A percentile compares a stretch with the other conserved stretches of the same genome.
Conservation (phyloP, 2,329 filamentous ascomycete species). For the Fusarium nisikadoi region DNA sequence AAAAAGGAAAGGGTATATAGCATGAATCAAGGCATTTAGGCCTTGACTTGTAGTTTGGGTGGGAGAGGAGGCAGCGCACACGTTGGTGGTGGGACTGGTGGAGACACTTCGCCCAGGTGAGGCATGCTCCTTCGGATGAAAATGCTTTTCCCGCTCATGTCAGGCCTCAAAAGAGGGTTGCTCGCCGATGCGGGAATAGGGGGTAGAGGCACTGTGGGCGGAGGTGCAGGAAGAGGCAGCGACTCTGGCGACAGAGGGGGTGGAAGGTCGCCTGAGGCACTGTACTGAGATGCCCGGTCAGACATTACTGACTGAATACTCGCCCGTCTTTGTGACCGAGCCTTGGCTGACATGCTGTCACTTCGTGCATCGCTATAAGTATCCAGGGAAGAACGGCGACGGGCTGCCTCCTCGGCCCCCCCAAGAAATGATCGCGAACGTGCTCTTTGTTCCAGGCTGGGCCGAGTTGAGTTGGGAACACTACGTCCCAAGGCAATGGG, state of each 20-base stretch:
- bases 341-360: constrained; percentile 34
- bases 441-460: constrained; percentile 29
- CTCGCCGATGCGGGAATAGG: constrained; percentile 46
- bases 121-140: constrained; percentile 61
- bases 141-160: constrained; percentile 38
- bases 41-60: constrained; percentile 34
- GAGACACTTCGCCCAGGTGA: constrained; percentile 61
- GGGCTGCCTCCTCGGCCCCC: constrained; percentile 27
- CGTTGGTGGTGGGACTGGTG: constrained; percentile 65
- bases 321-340: constrained; percentile 42
- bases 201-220: constrained; percentile 47
- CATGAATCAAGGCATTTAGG: constrained; percentile 13
- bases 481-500: constrained; percentile 18
- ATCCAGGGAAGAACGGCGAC: constrained; percentile 50
- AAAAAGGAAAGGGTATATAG: constrained; percentile 21
- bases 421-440: constrained; percentile 37
- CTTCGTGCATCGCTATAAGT: constrained; percentile 39
- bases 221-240: constrained; percentile 44
- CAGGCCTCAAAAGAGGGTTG: constrained; percentile 35
- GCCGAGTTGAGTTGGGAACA: constrained; percentile 20
- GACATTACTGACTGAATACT: constrained; percentile 46
- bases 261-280: constrained; percentile 39
- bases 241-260: constrained; percentile 38
- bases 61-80: constrained; percentile 66
- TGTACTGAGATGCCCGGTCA: constrained; percentile 40